Evolutionary conservation across 1,284 basidiomycete species (phyloP).

Genomic region (Puccinia horiana): DNA sequence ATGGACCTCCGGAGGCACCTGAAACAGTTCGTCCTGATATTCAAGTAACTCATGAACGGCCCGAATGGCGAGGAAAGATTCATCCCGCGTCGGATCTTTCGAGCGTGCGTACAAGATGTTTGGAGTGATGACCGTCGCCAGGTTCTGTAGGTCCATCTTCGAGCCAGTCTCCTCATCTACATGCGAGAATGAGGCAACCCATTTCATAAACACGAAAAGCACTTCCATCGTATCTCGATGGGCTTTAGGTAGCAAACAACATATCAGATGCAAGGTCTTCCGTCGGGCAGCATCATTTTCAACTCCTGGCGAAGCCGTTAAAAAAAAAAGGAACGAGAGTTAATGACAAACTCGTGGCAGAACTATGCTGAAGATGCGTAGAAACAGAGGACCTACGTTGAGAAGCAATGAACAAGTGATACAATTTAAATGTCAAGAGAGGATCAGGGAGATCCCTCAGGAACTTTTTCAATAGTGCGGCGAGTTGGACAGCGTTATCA

Average conservation of each 20-base stretch:
- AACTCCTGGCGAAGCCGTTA: constrained; percentile 62
- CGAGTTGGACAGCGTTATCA: constrained; percentile 96
- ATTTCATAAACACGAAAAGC: constrained; percentile 95
- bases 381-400: constrained; percentile 67
- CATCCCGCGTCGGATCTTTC: constrained; percentile 77
- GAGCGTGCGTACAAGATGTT: constrained; percentile 87
- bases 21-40: constrained; percentile 90
- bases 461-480: constrained; percentile 95
- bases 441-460: constrained; percentile 94
- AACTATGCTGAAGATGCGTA: neutral
- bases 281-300: constrained; percentile 75
- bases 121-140: constrained; percentile 96
- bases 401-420: constrained; percentile 82
- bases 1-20: constrained; percentile 61
- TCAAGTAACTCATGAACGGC: constrained; percentile 83
- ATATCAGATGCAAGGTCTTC: constrained; percentile 81
- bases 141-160: constrained; percentile 95
- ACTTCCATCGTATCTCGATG: constrained; percentile 98
- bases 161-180: constrained; percentile 96
- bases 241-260: constrained; percentile 81
- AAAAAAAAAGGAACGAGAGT: neutral
- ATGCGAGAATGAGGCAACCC: constrained; percentile 98
- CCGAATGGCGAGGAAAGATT: constrained; percentile 85
- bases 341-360: constrained; percentile 18
- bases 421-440: constrained; percentile 88